A percentile compares a stretch with the other conserved stretches of the same genome.
These are phyloP conservation scores for Ogataea nonfermentans DNA, from an alignment of 805 yeast genomes.

Conservation along the genomic window DNA sequence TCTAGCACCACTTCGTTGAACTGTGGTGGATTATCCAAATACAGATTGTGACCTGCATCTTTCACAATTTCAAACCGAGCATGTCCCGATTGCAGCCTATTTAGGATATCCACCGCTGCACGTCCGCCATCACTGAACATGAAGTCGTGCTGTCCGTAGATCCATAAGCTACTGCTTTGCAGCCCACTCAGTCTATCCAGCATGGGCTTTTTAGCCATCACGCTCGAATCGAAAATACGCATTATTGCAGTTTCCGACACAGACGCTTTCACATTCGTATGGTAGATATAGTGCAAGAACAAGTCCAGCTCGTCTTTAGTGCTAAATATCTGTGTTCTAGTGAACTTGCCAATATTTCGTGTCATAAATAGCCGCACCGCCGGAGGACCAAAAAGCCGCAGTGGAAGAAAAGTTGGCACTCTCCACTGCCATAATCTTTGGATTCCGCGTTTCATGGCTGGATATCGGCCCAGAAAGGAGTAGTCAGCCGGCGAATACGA, in stretches of 20 bases:
- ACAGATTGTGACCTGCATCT: conserved; percentile 73
- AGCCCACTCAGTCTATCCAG: conserved; percentile 49
- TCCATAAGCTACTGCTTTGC: conserved; percentile 39
- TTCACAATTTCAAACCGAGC: conserved; percentile 43
- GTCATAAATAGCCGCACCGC: conserved; percentile 33
- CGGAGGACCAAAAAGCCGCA: conserved; percentile 43
- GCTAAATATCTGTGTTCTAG: conserved; percentile 27
- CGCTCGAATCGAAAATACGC: conserved; percentile 52
- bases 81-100: conserved; percentile 8
- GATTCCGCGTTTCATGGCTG: conserved; percentile 37
- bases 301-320: conserved; percentile 28
- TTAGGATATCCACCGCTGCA: conserved; percentile 35
- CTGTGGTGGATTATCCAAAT: conserved; percentile 57
- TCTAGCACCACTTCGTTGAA: conserved; percentile 49
- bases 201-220: conserved; percentile 65
- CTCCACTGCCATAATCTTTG: conserved; percentile 39
- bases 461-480: conserved; percentile 47
- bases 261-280: conserved; percentile 30
- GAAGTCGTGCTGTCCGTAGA: conserved; percentile 74
- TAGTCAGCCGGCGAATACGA: conserved; percentile 43
- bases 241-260: conserved; percentile 40
- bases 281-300: conserved; percentile 35
- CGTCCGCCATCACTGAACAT: conserved; percentile 66
- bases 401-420: conserved; percentile 46
- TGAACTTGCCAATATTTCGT: conserved; percentile 30